Evolutionary conservation across 352 stramenopile species (phyloP), one percentile per base, ranked within the genome.

Genomic region (Pelagophyceae sp.): DNA sequence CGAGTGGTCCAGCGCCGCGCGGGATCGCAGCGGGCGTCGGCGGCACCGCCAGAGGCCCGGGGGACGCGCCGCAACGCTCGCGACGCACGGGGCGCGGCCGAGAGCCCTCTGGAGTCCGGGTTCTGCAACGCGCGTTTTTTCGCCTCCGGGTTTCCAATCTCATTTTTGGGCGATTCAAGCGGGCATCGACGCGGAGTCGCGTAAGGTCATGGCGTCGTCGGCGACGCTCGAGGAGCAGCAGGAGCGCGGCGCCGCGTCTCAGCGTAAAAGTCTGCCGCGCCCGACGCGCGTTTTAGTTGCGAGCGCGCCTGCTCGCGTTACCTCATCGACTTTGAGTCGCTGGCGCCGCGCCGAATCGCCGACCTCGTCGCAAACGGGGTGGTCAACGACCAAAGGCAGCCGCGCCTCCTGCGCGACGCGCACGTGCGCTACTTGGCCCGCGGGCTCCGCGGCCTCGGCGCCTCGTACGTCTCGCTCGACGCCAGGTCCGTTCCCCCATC

Each of bases 391-490:
- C 35, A 51, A 20, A 15, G 77, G 2, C 19, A 78, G n/a, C 72
- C 79, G n/a, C 72, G 76, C 31, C 63, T 82, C 23, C 58, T 80
- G 33, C 67, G 72, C 27, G 40, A 69, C 29, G 63, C n/a, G 20
- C 79, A 82, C 54, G 67, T 79, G 6, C 0, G 0, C n/a, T 82
- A 82, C 60, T 54, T 82, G 27, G 69, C 32, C 25, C 33, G 27
- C 70, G 64, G 77, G 20, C 72, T 82, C 17, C 11, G 19, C 15
- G 32, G 76, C 58, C 60, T 82, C 33, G 33, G 61, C 33, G n/a
- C 15, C n/a, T 37, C 29, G 5, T 71, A 40, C 61, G 61, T 71
- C 3, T 17, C 61, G 61, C n/a, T 71, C 15, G 61, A 71, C 61
- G 61, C 61, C 5, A 29, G 3, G 29, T n/a, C n/a, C n/a, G n/a